Percentiles rank a stretch among this genome's conserved stretches.
Evolutionary conservation across 441 rosid genomes (phyloP).

Genomic region (Populus hybrid): DNA sequence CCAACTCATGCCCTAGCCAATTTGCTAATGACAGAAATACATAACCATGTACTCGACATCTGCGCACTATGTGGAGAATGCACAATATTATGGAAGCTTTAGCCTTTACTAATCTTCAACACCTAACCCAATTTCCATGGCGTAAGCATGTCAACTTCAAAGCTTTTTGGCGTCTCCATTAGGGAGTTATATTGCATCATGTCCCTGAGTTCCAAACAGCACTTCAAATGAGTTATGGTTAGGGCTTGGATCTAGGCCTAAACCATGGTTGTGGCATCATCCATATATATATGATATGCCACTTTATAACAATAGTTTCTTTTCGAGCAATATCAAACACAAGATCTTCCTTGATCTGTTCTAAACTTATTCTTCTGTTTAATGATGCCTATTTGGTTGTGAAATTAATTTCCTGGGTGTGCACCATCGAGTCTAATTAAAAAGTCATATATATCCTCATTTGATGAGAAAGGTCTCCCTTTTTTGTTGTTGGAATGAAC

Average conservation of each 20-base stretch:
- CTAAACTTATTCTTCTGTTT: background rate
- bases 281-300: background rate
- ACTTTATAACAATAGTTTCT: background rate
- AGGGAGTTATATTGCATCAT: background rate
- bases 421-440: background rate
- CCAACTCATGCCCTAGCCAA: constrained; percentile 10
- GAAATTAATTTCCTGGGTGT: background rate
- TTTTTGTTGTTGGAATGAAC: no score
- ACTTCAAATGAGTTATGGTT: no score
- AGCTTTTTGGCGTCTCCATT: constrained; percentile 33
- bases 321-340: background rate
- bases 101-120: constrained; percentile 23
- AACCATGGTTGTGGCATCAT: no score
- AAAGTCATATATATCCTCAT: background rate
- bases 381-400: background rate
- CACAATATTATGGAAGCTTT: constrained; percentile 11
- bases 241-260: no score
- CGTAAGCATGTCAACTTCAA: constrained; percentile 34
- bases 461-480: background rate
- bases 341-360: background rate
- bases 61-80: constrained; percentile 22
- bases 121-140: constrained; percentile 25
- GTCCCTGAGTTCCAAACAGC: no score
- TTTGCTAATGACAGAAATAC: constrained; percentile 19
- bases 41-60: constrained; percentile 14